Evolutionary conservation across 192 early-diverging fungal genomes (phyloP).

Genomic region (Podila epigama): DNA sequence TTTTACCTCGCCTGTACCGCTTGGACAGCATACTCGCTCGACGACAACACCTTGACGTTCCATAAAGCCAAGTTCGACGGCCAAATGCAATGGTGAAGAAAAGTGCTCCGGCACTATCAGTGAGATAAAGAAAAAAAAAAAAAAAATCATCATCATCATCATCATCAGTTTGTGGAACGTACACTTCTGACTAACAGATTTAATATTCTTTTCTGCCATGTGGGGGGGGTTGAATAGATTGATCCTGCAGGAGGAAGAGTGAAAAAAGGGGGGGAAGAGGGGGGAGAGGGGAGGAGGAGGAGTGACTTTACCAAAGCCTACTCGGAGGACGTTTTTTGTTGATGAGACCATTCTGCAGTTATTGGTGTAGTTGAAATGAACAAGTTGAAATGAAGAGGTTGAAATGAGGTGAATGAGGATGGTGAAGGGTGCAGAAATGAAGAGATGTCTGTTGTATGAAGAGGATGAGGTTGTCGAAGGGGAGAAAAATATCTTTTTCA

Average conservation of each 20-base stretch:
- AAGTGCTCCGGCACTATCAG: conserved; percentile 75
- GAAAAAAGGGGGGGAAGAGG: neutral
- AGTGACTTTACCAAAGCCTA: conserved; percentile 37
- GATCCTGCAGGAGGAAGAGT: neutral
- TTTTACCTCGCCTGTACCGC: conserved; percentile 43
- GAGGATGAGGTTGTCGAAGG: too few relatives aligned
- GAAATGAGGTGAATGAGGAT: neutral
- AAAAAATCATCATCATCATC: too few relatives aligned
- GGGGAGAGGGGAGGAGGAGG: neutral
- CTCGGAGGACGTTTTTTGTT: conserved; percentile 36
- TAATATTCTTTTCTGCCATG: too few relatives aligned
- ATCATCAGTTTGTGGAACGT: too few relatives aligned
- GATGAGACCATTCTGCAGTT: conserved; percentile 21
- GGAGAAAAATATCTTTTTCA: too few relatives aligned
- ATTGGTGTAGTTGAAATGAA: too few relatives aligned
- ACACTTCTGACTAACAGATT: too few relatives aligned
- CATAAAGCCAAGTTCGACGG: conserved; percentile 63
- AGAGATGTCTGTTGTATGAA: neutral
- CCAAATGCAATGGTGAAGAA: conserved; percentile 74
- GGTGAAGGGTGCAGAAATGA: neutral
- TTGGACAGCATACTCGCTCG: conserved; percentile 63
- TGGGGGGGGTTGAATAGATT: too few relatives aligned
- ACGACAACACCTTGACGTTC: conserved; percentile 57
- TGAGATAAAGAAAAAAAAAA: neutral
- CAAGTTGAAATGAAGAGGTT: neutral